Conservation (phyloP, 108 stramenopile species). For the Skeletonema grethae region DNA sequence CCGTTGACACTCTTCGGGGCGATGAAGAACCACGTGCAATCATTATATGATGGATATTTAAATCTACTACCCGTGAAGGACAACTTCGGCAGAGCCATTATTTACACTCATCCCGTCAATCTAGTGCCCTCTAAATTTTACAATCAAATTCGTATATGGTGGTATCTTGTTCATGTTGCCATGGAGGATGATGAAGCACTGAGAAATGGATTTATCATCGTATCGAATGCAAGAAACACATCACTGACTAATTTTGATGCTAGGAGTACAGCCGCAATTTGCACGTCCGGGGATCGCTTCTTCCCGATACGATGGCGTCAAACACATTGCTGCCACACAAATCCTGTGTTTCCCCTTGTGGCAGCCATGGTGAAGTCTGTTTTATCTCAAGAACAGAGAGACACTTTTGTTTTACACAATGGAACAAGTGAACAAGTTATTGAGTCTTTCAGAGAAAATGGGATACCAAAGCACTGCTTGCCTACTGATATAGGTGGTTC, state of each 20-base stretch:
- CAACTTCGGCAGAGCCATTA: conserved; percentile 10
- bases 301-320: conserved; percentile 9
- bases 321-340: conserved; percentile 6
- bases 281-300: conserved; percentile 2
- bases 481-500: conserved; percentile 9
- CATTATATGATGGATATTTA: conserved; percentile 1
- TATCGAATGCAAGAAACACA: conserved; percentile 11
- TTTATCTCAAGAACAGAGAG: conserved; percentile 2
- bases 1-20: conserved; percentile 41
- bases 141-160: background rate
- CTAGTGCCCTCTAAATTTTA: background rate
- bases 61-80: conserved; percentile 11
- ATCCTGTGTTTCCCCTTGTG: conserved; percentile 8
- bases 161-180: conserved; percentile 21
- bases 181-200: conserved; percentile 2
- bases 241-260: conserved; percentile 13
- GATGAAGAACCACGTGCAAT: conserved; percentile 14
- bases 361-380: background rate
- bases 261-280: background rate
- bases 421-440: conserved; percentile 4
- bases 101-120: background rate
- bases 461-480: conserved; percentile 9
- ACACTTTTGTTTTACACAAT: conserved; percentile 14
- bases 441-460: background rate
- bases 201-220: conserved; percentile 11